A percentile compares a stretch with the other conserved stretches of the same genome.
These are phyloP conservation scores for Starmerella geochares DNA, from an alignment of 805 yeast genomes.

Conservation along the genomic window DNA sequence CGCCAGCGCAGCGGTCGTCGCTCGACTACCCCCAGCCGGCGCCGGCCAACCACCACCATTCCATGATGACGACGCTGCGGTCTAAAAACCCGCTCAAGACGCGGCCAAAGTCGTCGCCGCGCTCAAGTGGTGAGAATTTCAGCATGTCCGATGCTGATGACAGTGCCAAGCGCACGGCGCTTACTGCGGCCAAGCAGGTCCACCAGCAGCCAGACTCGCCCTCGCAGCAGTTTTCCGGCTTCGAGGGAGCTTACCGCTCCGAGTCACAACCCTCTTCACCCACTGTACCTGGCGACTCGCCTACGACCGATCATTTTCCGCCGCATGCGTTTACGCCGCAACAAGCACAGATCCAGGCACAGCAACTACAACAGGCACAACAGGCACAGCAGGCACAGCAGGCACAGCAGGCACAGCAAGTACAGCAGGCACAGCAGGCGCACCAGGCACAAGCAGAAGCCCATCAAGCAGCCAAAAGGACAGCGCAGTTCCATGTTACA, in stretches of 20 bases:
- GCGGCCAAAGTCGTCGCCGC: constrained; percentile 12
- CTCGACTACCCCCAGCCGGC: constrained; percentile 22
- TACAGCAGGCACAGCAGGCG: background rate
- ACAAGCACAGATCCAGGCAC: background rate
- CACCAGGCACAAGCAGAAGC: constrained; percentile 7
- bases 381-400: too few species aligned
- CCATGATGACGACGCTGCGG: constrained; percentile 22
- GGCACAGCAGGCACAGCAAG: constrained; percentile 2
- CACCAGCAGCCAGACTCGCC: constrained; percentile 7
- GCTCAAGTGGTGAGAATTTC: constrained; percentile 14
- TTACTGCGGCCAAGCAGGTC: constrained; percentile 17
- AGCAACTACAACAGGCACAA: too few species aligned
- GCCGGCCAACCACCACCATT: constrained; percentile 16
- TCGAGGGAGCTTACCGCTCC: constrained; percentile 18
- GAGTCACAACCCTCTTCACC: constrained; percentile 20
- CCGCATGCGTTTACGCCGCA: background rate
- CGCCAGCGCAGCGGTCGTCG: constrained; percentile 15
- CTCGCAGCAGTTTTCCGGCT: constrained; percentile 17
- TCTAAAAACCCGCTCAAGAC: constrained; percentile 15
- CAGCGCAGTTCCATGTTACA: constrained; percentile 19
- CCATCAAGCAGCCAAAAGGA: background rate
- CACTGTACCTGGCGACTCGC: constrained; percentile 2
- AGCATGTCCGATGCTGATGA: constrained; percentile 11
- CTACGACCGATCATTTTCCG: constrained; percentile 3
- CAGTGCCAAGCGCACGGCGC: constrained; percentile 8